phyloP scores from a whole-genome alignment of 495 filamentous ascomycete species.

The Ascodesmis nigricans region DNA sequence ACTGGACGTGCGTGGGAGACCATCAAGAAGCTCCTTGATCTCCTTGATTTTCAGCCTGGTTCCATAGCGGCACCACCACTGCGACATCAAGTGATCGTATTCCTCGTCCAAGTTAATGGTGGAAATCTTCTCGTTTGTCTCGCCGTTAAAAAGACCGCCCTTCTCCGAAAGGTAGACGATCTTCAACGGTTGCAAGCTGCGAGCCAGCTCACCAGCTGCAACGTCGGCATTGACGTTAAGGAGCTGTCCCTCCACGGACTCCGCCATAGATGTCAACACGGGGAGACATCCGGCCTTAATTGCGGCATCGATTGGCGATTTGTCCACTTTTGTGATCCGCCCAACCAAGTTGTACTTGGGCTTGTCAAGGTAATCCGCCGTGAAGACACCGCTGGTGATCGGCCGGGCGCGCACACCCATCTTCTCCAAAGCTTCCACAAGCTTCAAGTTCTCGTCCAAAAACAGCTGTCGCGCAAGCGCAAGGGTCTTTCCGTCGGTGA shows the following conservation, averaged over 20 bases:
- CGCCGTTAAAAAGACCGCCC: slow-evolving; percentile 84
- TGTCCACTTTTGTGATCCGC: slow-evolving; percentile 87
- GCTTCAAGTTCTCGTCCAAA: slow-evolving; percentile 84
- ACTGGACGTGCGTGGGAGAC: slow-evolving; percentile 73
- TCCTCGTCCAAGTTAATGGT: slow-evolving; percentile 97
- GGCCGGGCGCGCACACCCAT: slow-evolving; percentile 81
- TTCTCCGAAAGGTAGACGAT: slow-evolving; percentile 97
- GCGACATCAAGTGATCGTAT: slow-evolving; percentile 81
- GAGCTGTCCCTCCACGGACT: slow-evolving; percentile 79
- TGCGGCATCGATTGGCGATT: slow-evolving; percentile 70
- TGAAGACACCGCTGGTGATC: slow-evolving; percentile 82
- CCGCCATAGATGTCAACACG: slow-evolving; percentile 91
- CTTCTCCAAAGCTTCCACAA: slow-evolving; percentile 77
- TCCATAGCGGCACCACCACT: slow-evolving; percentile 90
- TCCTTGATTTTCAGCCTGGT: slow-evolving; percentile 97
- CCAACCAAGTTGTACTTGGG: slow-evolving; percentile 87
- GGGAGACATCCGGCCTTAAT: slow-evolving; percentile 84
- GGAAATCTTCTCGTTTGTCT: slow-evolving; percentile 85
- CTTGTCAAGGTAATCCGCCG: slow-evolving; percentile 84
- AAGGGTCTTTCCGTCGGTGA: slow-evolving; percentile 90
- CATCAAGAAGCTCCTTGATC: slow-evolving; percentile 78
- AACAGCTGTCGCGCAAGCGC: slow-evolving; percentile 79
- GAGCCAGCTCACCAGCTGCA: slow-evolving; percentile 78
- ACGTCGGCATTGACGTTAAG: slow-evolving; percentile 97
- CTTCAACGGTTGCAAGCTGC: slow-evolving; percentile 79